These are phyloP conservation scores for Zygoascus flipseniorum DNA, from an alignment of 805 yeast genomes.

Conservation along the genomic window DNA sequence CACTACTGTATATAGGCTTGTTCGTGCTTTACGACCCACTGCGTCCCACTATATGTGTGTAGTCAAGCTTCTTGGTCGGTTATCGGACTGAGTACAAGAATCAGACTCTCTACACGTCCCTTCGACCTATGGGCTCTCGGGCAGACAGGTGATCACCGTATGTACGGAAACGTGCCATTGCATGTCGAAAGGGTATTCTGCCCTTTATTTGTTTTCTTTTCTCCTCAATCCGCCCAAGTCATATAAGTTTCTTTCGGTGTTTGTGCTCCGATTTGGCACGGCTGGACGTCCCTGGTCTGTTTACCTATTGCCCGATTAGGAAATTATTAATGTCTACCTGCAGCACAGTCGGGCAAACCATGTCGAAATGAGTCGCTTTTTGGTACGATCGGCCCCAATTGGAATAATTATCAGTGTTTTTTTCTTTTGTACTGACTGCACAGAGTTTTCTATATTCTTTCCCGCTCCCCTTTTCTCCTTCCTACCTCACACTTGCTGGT, in stretches of 20 bases:
- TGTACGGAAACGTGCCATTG: no score
- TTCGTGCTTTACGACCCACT: no score
- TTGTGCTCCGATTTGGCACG: background rate
- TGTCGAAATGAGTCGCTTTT: background rate
- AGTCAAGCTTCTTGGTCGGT: no score
- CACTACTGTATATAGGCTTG: no score
- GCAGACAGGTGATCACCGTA: no score
- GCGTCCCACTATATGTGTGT: no score
- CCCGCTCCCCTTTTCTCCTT: constrained; percentile 1
- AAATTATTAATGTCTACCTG: background rate
- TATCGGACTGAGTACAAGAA: no score
- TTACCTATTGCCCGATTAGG: background rate
- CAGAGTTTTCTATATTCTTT: background rate
- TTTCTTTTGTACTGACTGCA: background rate
- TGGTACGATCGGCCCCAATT: background rate
- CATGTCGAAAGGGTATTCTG: no score
- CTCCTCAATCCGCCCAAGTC: background rate
- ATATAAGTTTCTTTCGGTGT: background rate
- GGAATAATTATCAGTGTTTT: background rate
- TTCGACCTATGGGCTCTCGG: no score
- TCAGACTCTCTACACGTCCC: no score
- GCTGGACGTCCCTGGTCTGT: background rate
- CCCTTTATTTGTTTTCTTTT: no score
- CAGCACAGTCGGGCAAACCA: background rate
- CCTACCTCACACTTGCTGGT: constrained; percentile 17